Base-by-base conservation (phyloP, 257 asterid genomes). In the Jasminum sambac region DNA sequence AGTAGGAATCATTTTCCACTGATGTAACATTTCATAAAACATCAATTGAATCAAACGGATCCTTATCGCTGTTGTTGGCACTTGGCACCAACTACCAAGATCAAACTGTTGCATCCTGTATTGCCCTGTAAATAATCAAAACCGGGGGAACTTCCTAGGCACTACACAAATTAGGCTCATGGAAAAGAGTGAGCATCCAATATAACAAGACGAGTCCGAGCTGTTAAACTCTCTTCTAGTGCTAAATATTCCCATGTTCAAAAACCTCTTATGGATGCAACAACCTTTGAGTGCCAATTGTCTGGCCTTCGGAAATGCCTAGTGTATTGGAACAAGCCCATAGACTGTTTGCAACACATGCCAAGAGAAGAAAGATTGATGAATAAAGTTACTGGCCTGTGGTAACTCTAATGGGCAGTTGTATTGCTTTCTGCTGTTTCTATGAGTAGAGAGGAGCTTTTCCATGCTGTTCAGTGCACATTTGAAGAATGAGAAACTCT, bases 161-260 rank as follows among this genome's bases (percentile, higher is more conserved):
- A 26, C 55, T 44, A 44, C 69, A 44, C n/a, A 16, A 41, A 13
- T 64, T 36, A 43, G 2, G 13, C 62, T 52, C 61, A 5, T 19
- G 50, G 50, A 63, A 6, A 63, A 48, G 24, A 19, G 38, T 40
- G 63, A 67, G 50, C 42, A 61, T 43, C 39, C 46, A 34, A n/a
- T 50, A 61, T 24, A 12, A 62, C 64, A 48, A 60, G 26, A 55
- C 48, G 24, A 48, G 66, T 74, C 66, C 62, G 24, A 43, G 36
- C 17, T 61, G 39, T 70, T 68, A 38, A 64, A 13, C 57, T 39
- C 24, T 38, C 42, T 7, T 11, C 24, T 30, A 17, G 34, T 34
- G 42, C 64, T 26, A 26, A 67, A 8, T 26, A 24, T 10, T 69
- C 63, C 16, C 26, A 68, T n/a, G 36, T 5, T 64, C 52, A 69